Percentiles rank a stretch among this genome's conserved stretches.
phyloP scores from a whole-genome alignment of 2,329 filamentous ascomycete species.

The Macroventuria anomochaeta region DNA sequence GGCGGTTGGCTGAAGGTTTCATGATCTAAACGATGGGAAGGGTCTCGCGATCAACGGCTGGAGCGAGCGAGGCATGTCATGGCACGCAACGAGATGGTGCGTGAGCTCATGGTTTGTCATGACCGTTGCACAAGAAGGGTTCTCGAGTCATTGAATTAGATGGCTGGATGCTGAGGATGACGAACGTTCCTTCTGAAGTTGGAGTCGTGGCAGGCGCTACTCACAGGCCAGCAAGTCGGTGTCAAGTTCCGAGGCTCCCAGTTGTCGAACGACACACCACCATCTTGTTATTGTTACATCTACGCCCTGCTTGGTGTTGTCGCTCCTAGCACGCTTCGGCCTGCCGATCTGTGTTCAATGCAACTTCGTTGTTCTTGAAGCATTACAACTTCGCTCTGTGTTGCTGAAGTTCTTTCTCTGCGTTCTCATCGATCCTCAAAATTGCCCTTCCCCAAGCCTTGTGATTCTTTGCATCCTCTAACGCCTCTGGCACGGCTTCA shows the following conservation, averaged over 20 bases:
- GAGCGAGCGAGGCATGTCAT: neutral
- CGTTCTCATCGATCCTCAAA: slow-evolving; percentile 50
- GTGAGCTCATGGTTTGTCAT: neutral
- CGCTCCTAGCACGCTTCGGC: no score
- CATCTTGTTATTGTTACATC: neutral
- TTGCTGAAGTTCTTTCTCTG: slow-evolving; percentile 13
- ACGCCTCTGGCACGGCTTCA: slow-evolving; percentile 56
- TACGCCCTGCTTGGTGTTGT: no score
- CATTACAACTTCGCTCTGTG: slow-evolving; percentile 21
- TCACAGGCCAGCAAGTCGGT: neutral
- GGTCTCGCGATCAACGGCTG: neutral
- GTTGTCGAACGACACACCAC: neutral
- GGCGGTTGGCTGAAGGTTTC: neutral
- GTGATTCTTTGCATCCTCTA: slow-evolving; percentile 58
- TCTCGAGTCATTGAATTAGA: slow-evolving; percentile 7
- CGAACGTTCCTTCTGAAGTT: neutral
- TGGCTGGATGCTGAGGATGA: slow-evolving; percentile 5
- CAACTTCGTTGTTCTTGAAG: neutral
- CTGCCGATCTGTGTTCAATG: no score
- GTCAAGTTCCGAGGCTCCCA: neutral
- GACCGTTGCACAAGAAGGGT: neutral
- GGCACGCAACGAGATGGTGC: neutral
- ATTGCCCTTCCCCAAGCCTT: slow-evolving; percentile 65
- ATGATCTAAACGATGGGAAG: neutral
- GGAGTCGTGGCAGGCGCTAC: neutral